Conservation (phyloP, 805 yeast genomes). For the Cyberlindnera misumaiensis region DNA sequence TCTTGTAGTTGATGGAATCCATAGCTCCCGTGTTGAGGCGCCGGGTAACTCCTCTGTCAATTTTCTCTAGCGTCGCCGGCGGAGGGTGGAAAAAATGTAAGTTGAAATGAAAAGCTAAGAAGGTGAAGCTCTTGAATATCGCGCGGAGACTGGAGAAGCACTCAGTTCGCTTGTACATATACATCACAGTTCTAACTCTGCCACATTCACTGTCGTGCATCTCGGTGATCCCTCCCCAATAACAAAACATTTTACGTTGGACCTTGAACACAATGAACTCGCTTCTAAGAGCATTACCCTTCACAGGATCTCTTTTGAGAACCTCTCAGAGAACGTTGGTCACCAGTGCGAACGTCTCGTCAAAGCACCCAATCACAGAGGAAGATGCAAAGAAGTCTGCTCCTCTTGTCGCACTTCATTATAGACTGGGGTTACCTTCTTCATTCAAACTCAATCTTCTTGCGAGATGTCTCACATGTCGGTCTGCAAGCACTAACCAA, state of each 20-base stretch:
- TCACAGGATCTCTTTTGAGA: constrained; percentile 2
- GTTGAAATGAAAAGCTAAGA: too few species aligned
- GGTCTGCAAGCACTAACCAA: constrained; percentile 32
- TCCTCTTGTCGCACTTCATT: constrained; percentile 69
- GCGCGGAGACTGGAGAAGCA: neutral
- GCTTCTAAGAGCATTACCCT: neutral
- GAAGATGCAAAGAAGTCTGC: constrained; percentile 56
- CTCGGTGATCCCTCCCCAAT: too few species aligned
- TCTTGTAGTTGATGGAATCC: too few species aligned
- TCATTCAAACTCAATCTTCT: constrained; percentile 56
- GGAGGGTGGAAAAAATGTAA: too few species aligned
- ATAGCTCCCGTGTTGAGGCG: too few species aligned
- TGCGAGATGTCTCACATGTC: constrained; percentile 74
- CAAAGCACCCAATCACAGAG: constrained; percentile 32
- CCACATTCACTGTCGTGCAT: neutral
- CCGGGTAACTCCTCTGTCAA: too few species aligned
- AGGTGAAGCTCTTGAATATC: neutral
- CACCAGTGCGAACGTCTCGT: constrained; percentile 1
- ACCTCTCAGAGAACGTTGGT: constrained; percentile 6
- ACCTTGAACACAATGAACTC: neutral
- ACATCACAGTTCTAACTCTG: neutral
- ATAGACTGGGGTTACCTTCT: constrained; percentile 61
- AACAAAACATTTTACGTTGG: neutral
- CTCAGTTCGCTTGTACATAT: neutral
- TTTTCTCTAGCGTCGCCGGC: too few species aligned